Conservation (phyloP, 345 rosid species). For the Eucalyptus cladocalyx region DNA sequence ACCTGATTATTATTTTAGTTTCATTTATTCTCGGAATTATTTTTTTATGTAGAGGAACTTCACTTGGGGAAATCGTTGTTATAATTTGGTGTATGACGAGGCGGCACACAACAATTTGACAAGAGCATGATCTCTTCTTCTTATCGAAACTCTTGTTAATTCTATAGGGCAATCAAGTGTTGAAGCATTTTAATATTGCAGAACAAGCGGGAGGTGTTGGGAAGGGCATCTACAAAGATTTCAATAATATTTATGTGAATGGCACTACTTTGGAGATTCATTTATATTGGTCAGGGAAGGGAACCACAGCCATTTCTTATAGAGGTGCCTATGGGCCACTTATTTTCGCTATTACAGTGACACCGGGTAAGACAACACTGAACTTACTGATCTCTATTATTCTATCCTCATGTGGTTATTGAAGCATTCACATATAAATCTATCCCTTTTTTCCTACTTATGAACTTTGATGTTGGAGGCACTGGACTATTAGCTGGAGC, state of each 20-base stretch:
- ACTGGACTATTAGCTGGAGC: conserved; percentile 51
- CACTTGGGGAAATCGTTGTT: background rate
- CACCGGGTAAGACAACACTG: conserved; percentile 47
- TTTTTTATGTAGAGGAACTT: background rate
- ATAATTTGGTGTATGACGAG: background rate
- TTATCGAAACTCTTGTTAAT: background rate
- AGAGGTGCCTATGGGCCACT: conserved; percentile 79
- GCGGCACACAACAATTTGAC: background rate
- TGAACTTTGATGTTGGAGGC: conserved; percentile 52
- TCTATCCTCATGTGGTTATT: background rate
- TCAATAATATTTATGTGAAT: conserved; percentile 25
- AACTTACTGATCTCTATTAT: background rate
- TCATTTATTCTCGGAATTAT: no score
- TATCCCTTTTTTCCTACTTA: background rate
- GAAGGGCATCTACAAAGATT: background rate
- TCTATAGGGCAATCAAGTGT: conserved; percentile 39
- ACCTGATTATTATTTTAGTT: background rate
- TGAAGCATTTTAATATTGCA: conserved; percentile 48
- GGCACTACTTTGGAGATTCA: conserved; percentile 67
- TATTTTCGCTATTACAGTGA: conserved; percentile 61
- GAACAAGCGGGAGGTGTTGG: conserved; percentile 74
- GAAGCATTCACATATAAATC: background rate
- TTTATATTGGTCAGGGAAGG: conserved; percentile 73
- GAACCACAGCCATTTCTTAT: conserved; percentile 54
- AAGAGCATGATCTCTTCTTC: background rate